A percentile compares a stretch with the other conserved stretches of the same genome.
Evolutionary conservation across 176 grass and related monocot species (phyloP).

Genomic region (Oryza longistaminata): DNA sequence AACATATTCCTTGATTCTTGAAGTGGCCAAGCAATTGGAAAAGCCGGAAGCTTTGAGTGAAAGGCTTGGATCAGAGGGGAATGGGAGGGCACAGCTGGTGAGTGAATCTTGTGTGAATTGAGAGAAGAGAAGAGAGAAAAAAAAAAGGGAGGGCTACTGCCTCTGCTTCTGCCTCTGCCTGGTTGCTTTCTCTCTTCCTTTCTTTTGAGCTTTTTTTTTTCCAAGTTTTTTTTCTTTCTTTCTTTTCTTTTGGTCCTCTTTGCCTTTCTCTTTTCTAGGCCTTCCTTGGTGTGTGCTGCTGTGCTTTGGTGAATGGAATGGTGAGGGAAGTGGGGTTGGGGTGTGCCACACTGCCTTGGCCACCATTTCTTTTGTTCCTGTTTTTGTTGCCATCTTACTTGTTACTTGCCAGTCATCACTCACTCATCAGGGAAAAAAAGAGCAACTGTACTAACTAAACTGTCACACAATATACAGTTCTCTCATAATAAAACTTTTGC

Average conservation of each 20-base stretch:
- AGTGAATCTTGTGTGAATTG: conserved; percentile 59
- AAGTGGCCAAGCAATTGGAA: conserved; percentile 57
- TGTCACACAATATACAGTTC: background rate
- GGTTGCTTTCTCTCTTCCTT: conserved; percentile 51
- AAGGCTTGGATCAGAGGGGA: conserved; percentile 60
- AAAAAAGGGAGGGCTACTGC: conserved; percentile 23
- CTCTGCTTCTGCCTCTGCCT: conserved; percentile 33
- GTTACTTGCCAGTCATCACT: background rate
- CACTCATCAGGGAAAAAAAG: background rate
- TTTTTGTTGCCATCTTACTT: conserved; percentile 37
- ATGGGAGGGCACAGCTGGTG: conserved; percentile 48
- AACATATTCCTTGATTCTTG: conserved; percentile 65
- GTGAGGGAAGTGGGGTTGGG: conserved; percentile 21
- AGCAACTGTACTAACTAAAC: conserved; percentile 28
- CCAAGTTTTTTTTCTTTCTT: conserved; percentile 5
- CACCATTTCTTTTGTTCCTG: conserved; percentile 39
- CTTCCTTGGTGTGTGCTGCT: background rate
- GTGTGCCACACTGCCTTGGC: conserved; percentile 23
- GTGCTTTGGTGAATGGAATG: conserved; percentile 34
- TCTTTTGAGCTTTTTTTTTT: conserved; percentile 54
- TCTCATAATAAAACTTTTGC: background rate
- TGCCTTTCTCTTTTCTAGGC: conserved; percentile 4
- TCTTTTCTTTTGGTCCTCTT: conserved; percentile 19
- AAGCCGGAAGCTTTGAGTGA: conserved; percentile 47
- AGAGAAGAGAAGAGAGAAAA: conserved; percentile 3